phyloP scores from a whole-genome alignment of 768 basidiomycete species.

The Phaeotremella skinneri region DNA sequence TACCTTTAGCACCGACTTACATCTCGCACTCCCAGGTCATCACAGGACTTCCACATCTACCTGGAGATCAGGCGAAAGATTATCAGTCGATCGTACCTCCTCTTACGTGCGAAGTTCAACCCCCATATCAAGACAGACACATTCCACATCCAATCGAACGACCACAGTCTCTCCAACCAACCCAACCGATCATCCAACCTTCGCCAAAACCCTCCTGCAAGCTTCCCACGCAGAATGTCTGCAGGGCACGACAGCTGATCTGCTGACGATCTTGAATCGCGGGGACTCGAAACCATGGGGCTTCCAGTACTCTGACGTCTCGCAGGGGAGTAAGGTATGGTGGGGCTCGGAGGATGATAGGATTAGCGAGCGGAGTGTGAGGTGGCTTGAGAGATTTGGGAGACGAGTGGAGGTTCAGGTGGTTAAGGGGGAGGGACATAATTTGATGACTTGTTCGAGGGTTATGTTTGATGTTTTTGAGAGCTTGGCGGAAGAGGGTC shows the following conservation, averaged over 20 bases:
- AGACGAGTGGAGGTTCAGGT: conserved; percentile 74
- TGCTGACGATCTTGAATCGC: conserved; percentile 86
- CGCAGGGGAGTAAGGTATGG: conserved; percentile 77
- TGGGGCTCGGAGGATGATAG: conserved; percentile 91
- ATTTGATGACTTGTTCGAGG: conserved; percentile 77
- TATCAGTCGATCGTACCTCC: not conserved
- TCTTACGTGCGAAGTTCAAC: too few relatives aligned
- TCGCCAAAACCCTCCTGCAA: conserved; percentile 87
- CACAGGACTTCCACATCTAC: not conserved
- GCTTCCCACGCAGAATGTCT: conserved; percentile 94
- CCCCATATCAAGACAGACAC: not conserved
- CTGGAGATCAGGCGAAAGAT: not conserved
- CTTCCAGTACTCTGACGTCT: conserved; percentile 78
- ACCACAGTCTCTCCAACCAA: not conserved
- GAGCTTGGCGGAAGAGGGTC: conserved; percentile 21
- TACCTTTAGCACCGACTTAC: conserved; percentile 4
- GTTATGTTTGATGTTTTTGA: conserved; percentile 51
- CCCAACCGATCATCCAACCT: conserved; percentile 19
- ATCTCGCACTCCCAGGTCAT: not conserved
- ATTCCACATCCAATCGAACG: not conserved
- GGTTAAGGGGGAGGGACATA: conserved; percentile 84
- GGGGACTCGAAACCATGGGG: conserved; percentile 73
- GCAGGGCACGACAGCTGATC: conserved; percentile 83
- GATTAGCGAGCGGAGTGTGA: conserved; percentile 83
- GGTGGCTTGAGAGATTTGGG: conserved; percentile 80